Evolutionary conservation across 441 rosid species (phyloP).

Genomic region (Adansonia madagascariensis): DNA sequence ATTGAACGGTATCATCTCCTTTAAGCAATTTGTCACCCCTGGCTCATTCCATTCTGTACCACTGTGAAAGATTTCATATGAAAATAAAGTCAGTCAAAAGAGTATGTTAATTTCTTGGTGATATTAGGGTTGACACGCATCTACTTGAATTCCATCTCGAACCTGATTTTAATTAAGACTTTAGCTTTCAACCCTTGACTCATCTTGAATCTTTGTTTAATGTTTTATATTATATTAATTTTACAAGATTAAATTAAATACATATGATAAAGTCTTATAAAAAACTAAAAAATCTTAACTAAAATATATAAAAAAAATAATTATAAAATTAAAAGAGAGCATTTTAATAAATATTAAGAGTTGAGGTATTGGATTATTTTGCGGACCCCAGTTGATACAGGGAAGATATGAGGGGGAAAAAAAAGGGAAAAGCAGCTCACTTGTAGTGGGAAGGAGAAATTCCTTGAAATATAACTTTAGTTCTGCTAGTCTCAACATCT

Average conservation of each 20-base stretch:
- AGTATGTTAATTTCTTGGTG: background rate
- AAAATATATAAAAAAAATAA: too few relatives aligned
- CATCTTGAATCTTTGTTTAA: too few relatives aligned
- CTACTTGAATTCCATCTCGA: too few relatives aligned
- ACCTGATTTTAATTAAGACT: too few relatives aligned
- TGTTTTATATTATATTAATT: too few relatives aligned
- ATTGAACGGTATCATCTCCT: slow-evolving; percentile 36
- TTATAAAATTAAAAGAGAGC: too few relatives aligned
- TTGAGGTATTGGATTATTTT: too few relatives aligned
- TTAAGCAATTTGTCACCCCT: slow-evolving; percentile 40
- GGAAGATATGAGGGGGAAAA: background rate
- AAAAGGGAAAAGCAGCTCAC: slow-evolving; percentile 29
- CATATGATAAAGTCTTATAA: too few relatives aligned
- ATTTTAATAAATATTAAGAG: too few relatives aligned
- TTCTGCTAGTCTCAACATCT: slow-evolving; percentile 38
- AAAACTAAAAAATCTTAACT: too few relatives aligned
- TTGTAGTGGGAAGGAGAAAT: slow-evolving; percentile 56
- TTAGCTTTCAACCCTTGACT: background rate
- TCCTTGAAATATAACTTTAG: slow-evolving; percentile 48
- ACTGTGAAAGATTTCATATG: slow-evolving; percentile 26
- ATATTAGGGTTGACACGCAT: background rate
- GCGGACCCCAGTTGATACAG: too few relatives aligned
- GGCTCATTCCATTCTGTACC: slow-evolving; percentile 49
- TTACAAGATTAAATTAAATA: too few relatives aligned
- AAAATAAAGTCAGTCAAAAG: background rate